A percentile compares a stretch with the other conserved stretches of the same genome.
These are phyloP conservation scores for Colletotrichum salicis DNA, from an alignment of 2,329 filamentous ascomycete genomes.

Conservation along the genomic window DNA sequence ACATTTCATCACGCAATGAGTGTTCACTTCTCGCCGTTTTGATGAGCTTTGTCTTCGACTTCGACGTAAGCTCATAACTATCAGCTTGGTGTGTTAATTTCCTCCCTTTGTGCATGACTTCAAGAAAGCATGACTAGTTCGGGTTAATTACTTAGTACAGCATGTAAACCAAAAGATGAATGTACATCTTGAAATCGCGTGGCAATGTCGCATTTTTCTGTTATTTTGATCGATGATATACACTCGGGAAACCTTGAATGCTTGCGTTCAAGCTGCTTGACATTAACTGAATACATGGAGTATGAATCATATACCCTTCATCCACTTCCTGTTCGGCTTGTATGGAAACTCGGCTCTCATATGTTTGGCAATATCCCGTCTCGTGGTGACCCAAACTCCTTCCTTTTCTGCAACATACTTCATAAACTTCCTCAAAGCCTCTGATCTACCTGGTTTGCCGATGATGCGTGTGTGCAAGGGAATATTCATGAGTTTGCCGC, in stretches of 20 bases:
- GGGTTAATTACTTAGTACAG: no score
- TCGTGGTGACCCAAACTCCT: constrained; percentile 55
- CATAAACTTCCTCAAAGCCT: constrained; percentile 52
- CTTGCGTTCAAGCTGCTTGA: not conserved
- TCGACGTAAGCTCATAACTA: no score
- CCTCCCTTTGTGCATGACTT: no score
- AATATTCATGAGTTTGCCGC: constrained; percentile 55
- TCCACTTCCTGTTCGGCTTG: constrained; percentile 39
- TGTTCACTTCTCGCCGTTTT: not conserved
- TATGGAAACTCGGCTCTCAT: constrained; percentile 52
- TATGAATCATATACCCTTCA: not conserved
- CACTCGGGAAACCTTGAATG: no score
- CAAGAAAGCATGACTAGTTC: no score
- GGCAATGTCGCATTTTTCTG: no score
- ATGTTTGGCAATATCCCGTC: constrained; percentile 54
- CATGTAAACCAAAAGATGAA: no score
- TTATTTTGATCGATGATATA: no score
- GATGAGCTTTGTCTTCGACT: no score
- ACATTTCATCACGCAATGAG: not conserved
- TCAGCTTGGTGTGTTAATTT: no score
- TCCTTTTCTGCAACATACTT: constrained; percentile 50
- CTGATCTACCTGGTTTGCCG: constrained; percentile 51
- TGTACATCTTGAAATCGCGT: no score
- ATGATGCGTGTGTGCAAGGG: constrained; percentile 52
- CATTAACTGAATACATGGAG: not conserved